phyloP scores from a whole-genome alignment of 371 early-diverging fungal genomes.

The Encephalitozoon hellem region DNA sequence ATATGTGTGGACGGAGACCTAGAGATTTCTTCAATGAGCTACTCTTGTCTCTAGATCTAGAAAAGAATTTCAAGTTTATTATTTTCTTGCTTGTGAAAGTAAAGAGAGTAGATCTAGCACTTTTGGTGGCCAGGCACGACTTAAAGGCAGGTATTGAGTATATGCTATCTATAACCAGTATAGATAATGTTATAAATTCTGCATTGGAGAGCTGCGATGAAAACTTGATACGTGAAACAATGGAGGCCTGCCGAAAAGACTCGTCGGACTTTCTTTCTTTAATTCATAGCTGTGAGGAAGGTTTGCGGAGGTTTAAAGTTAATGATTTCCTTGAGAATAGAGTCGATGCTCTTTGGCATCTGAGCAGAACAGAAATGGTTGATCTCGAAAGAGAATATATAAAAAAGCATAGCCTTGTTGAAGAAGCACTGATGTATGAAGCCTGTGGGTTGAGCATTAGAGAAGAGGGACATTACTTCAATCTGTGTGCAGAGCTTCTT shows the following conservation, averaged over 20 bases:
- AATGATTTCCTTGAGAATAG: background rate
- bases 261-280: slow-evolving; percentile 5
- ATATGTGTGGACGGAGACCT: background rate
- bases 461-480: background rate
- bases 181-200: background rate
- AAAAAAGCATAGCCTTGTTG: background rate
- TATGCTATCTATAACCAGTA: background rate
- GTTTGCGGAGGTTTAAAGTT: background rate
- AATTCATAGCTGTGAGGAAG: background rate
- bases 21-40: background rate
- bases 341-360: background rate
- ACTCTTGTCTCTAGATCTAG: background rate
- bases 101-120: slow-evolving; percentile 14
- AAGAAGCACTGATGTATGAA: background rate
- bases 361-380: background rate
- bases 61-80: slow-evolving; percentile 6
- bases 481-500: background rate
- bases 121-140: background rate
- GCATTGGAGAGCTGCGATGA: background rate
- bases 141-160: slow-evolving; percentile 1
- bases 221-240: background rate
- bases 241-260: background rate
- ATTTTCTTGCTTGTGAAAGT: slow-evolving; percentile 16
- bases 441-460: background rate
- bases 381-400: background rate